Evolutionary conservation across 176 grass and related monocot species (phyloP), one percentile per base, ranked within the genome.

Genomic region (Rhipidocladum racemiflorum): DNA sequence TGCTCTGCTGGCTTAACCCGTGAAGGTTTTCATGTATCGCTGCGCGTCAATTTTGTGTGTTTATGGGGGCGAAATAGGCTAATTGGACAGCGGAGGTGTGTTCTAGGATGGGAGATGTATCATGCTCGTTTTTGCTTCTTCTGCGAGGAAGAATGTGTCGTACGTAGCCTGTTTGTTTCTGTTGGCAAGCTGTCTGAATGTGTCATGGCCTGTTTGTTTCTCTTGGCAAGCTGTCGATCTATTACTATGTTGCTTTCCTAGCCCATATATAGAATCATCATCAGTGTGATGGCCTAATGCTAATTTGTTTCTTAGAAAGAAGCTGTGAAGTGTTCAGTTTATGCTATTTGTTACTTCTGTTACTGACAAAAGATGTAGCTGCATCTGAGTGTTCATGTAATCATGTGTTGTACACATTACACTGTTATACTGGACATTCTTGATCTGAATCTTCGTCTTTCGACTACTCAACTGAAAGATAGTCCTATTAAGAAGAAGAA

Each of bases 1-100:
- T 70, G 56, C 63, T n/a, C n/a, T 70, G 56, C 75, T 87, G 28
- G 48, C 72, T 63, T 48, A 18, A 44, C 49, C 44, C 63, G 72
- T 68, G 40, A 48, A 85, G 63, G n/a, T 54, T 59, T 61, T 29
- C 40, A 2, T 35, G 53, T 46, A 54, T 73, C 30, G 23, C 65
- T 74, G 82, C 24, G 61, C 21, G 6, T 56, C 81, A 84, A 45
- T 90, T 85, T 86, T 87, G 76, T 85, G 70, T 88, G 40, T 73
- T 64, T 81, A 59, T 21, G 32, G 50, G 32, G 50, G 15, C 20
- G 12, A 75, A 71, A 55, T 29, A 38, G 21, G 81, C 76, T 71
- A 62, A 24, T 17, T 75, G 77, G 64, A 77, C 54, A 4, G 21
- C 28, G 72, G 87, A 68, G 32, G 17, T 66, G 29, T 23, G 78